Base-by-base conservation (phyloP, 1,284 basidiomycete genomes). In the Apiotrichum laibachii region DNA sequence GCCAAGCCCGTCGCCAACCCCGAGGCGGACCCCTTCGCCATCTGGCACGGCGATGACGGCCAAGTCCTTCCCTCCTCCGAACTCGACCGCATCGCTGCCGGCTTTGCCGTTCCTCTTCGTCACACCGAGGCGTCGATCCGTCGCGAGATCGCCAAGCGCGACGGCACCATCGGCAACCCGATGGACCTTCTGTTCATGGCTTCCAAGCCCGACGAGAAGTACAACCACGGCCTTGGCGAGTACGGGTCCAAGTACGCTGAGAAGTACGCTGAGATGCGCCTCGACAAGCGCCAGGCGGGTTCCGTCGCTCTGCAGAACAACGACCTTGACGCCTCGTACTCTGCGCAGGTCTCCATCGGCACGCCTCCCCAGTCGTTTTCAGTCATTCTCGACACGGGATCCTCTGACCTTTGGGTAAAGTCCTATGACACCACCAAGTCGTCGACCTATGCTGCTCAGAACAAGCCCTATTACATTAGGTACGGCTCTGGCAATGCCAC, bases 401-500 rank as follows among this genome's bases (percentile, higher is more conserved):
- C 83, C 19, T 80, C 83, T 44, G 83, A 85, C 73, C 72, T 85
- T 2, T 78, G 77, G 78, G 67, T 83, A 35, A 78, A 73, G 19
- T 67, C 60, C 42, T 68, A 56, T 50, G 53, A 57, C 51, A 16
- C 43, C 13, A 16, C 50, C 33, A 54, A 57, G 51, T 66, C 66
- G 40, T 59, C 62, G 19, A 54, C 61, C 13, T 65, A 44, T 56
- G 53, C 59, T 46, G 59, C 67, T 50, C 45, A 66, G 31, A 70
- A 67, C 31, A 57, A 61, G n/a, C 35, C 63, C 0, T 77, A 77
- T 54, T 57, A 60, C 21, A 77, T 79, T 56, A 63, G 67, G 18
- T 79, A 79, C 53, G 77, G 77, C 15, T 86, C 85, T 40, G 94
- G 93, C 5, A 77, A 81, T 40, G 92, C 88, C 0, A 69, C 78